Base-by-base conservation (phyloP, 352 stramenopile species). In the Globisporangium heterothallicum region DNA sequence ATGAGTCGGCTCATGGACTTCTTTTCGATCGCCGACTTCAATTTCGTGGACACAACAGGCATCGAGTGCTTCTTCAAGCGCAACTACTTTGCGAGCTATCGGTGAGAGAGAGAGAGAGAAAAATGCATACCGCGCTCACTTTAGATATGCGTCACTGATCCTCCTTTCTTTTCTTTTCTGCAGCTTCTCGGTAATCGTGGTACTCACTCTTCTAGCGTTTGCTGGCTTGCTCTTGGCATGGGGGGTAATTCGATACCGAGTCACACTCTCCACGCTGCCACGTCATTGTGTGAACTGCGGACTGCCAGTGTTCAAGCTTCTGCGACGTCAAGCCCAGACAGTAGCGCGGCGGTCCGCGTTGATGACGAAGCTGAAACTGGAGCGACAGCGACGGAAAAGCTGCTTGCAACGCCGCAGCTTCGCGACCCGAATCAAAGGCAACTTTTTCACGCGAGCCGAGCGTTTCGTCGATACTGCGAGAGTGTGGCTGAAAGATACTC, bases 11-110 rank as follows among this genome's bases (percentile, higher is more conserved):
- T 88, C 27, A 78, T 90, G 68, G 75, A 87, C 40, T 58, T 86
- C 10, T 86, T 83, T 49, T 80, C 72, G 26, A 69, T 87, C 21
- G 75, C 64, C 4, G 76, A 90, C 34, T 86, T 90, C 46, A 86
- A 69, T 22, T 61, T 90, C 19, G 69, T 88, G 34, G 71, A 83
- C 49, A 81, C 75, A 0, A 84, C 76, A 3, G 73, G 72, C 9
- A 59, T 82, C 22, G 79, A 90, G 53, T 90, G 79, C 36, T 74
- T 87, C 35, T 70, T 83, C 46, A 46, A 66, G 42, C 72, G 71
- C 8, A 66, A 83, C 54, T 90, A 86, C 64, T 90, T 87, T 40
- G 48, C 60, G 1, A 83, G 76, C 40, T 90, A 84, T 51, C 56
- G 69, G 61, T 78, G 56, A 34, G 29, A 10, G 6, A 34, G 6